Percentiles rank a stretch among this genome's conserved stretches.
phyloP scores from a whole-genome alignment of 2,329 filamentous ascomycete genomes.

The Phyllosticta capitalensis region DNA sequence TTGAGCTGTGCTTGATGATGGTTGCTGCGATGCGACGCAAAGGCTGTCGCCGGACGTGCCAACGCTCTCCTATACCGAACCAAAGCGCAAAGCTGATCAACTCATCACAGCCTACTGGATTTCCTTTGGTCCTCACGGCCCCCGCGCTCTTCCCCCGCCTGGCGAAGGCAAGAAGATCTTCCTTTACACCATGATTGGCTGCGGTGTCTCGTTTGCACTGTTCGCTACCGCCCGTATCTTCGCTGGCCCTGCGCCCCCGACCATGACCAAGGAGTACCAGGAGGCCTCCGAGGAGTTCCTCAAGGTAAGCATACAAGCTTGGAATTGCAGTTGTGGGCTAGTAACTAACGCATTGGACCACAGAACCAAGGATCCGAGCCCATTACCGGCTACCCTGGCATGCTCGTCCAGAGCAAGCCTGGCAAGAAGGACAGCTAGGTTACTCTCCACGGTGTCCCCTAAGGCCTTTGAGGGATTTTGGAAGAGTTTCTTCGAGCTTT shows the following conservation, averaged over 20 bases:
- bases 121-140: conserved; percentile 92
- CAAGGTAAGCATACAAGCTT: conserved; percentile 49
- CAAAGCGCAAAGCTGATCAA: conserved; percentile 7
- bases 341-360: conserved; percentile 11
- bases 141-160: conserved; percentile 71
- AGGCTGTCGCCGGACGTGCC: neutral
- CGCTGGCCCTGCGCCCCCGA: conserved; percentile 61
- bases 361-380: conserved; percentile 29
- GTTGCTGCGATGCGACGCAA: neutral
- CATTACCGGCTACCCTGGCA: conserved; percentile 31
- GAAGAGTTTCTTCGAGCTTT: conserved; percentile 2
- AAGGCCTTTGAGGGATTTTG: neutral
- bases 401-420: conserved; percentile 31
- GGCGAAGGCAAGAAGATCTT: conserved; percentile 76
- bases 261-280: conserved; percentile 97
- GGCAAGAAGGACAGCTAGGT: conserved; percentile 11
- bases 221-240: conserved; percentile 65
- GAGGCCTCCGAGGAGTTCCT: conserved; percentile 91
- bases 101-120: conserved; percentile 82
- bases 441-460: neutral
- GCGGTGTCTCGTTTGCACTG: conserved; percentile 57
- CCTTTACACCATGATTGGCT: conserved; percentile 59
- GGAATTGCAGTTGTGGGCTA: neutral
- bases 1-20: neutral
- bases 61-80: neutral